Base-by-base conservation (phyloP, 2,329 filamentous ascomycete species). In the Colletotrichum sp. region DNA sequence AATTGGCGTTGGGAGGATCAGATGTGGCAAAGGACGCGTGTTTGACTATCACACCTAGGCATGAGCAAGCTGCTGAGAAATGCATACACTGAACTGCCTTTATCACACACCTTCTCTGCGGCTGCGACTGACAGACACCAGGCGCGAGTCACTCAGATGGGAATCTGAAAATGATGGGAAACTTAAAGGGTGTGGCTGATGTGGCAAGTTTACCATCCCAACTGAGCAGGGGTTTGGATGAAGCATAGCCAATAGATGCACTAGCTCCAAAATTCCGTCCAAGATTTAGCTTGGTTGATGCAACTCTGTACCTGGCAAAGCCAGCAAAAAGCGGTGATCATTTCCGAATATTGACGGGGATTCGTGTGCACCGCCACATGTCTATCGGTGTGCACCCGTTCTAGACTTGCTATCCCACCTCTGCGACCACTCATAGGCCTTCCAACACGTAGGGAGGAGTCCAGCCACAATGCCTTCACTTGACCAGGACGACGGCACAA, bases 321-420 rank as follows among this genome's bases (percentile, higher is more conserved):
- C 3, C 24, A 57, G 70, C 63, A 52, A 65, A 69, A 76, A 76
- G 73, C 63, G 73, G 64, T 76, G 64, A 76, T 73, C 73, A 76
- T 76, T 68, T 76, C 73, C 73, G 73, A 64, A 64, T 49, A 68
- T 26, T 26, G 52, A 68, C 66, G 49, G 64, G 70, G 44, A 76
- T 49, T 76, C 70, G 73, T 60, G 64, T 59, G 73, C 73, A 76
- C 73, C 73, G 73, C 73, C 73, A 76, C 73, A 75, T 30, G 44
- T 60, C 28, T 4, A 16, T n/a, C 57, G 63, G 26, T 13, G 21
- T 39, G 30, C 49, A 34, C 28, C 44, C 32, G 70, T 72, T 72
- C 73, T 52, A 73, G 70, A 76, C 73, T 71, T 13, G 8, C 39
- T 34, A 15, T 16, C 32, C 32, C 36, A 18, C 26, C n/a, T 66